Conservation (phyloP, 495 filamentous ascomycete genomes). For the Hypoxylon cercidicola region DNA sequence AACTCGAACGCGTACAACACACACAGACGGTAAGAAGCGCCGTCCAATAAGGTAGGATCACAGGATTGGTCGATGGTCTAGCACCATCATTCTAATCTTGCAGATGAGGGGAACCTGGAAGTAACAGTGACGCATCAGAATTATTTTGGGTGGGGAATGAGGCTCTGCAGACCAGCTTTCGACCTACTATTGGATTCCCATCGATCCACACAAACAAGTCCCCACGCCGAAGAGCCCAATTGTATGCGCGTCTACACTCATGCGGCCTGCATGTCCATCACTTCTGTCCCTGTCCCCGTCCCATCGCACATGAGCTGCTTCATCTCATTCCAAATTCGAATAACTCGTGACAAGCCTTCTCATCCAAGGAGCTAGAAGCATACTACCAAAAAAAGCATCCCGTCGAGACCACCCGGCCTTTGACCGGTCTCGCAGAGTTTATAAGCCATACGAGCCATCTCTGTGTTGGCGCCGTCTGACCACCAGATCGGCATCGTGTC, state of each 20-base stretch:
- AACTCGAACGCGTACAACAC: constrained; percentile 18
- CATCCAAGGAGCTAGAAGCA: constrained; percentile 11
- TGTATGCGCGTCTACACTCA: constrained; percentile 15
- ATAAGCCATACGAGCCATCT: constrained; percentile 13
- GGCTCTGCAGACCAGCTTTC: constrained; percentile 29
- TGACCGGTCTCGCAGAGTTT: constrained; percentile 22
- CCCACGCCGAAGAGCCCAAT: constrained; percentile 13
- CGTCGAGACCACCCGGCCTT: neutral
- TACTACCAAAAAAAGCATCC: constrained; percentile 7
- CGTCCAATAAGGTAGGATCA: constrained; percentile 22
- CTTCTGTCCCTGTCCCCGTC: neutral
- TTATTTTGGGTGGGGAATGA: constrained; percentile 17
- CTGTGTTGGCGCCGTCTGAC: constrained; percentile 29
- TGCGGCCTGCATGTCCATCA: constrained; percentile 29
- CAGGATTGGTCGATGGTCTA: constrained; percentile 6
- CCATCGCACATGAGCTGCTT: constrained; percentile 9
- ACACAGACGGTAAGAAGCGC: constrained; percentile 19
- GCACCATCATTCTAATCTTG: constrained; percentile 5
- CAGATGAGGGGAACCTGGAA: neutral
- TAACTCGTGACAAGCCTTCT: constrained; percentile 25
- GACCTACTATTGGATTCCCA: neutral
- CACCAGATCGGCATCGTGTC: constrained; percentile 36
- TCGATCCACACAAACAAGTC: constrained; percentile 1
- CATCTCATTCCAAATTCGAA: constrained; percentile 7
- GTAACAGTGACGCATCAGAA: neutral